Evolutionary conservation across 1,284 basidiomycete species (phyloP), one percentile per base, ranked within the genome.

Genomic region (Amylostereum areolatum): DNA sequence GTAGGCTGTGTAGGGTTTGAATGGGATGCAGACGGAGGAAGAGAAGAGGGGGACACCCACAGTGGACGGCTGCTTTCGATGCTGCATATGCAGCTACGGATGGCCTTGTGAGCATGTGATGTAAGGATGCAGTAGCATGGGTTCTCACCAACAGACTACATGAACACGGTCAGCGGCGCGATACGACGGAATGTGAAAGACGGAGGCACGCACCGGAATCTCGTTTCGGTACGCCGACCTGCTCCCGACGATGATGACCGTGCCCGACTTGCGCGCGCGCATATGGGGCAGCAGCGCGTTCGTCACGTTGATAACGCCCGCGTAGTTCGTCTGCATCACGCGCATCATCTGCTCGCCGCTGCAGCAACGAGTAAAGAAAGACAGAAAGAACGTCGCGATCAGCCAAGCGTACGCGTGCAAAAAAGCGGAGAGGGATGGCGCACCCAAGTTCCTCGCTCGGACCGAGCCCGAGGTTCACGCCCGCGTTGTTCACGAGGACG

Each of bases 401-500:
- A n/a, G n/a, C n/a, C n/a, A n/a, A n/a, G n/a, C n/a, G n/a, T n/a
- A n/a, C n/a, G n/a, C n/a, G n/a, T n/a, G n/a, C n/a, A n/a, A n/a
- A 29, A 27, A 18, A 4, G 5, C 5, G n/a, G 11, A 30, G 2
- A 41, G 9, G 32, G 8, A 11, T 24, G 24, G 58, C 63, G 29
- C 36, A 69, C 67, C 67, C 64, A 35, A 54, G 53, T 45, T 70
- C 69, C 52, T 70, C 68, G 9, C 61, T 50, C 11, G 59, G 53
- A 24, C 60, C 62, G 5, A 58, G 36, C n/a, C n/a, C n/a, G n/a
- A n/a, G n/a, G 12, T 56, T 33, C 6, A 61, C 62, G 2, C 66
- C 66, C 3, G 66, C 66, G 49, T 70, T 68, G 47, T 67, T 69
- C n/a, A 69, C 68, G 6, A 69, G 45, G 4, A 68, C 62, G 50